Evolutionary conservation across 108 stramenopile species (phyloP).

Genomic region (Parietichytrium sp.): DNA sequence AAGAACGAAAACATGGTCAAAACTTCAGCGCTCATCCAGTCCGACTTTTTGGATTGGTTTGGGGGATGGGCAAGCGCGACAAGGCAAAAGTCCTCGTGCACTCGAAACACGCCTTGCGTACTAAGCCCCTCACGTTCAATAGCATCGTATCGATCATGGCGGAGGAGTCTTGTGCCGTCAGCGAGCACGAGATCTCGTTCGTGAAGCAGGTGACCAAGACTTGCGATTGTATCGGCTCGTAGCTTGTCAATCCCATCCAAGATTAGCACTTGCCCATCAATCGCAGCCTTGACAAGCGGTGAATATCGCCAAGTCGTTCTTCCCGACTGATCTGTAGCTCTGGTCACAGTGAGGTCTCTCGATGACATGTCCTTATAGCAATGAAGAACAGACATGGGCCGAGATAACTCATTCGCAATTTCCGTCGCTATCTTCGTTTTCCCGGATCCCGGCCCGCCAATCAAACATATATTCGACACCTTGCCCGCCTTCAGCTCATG

Average conservation of each 20-base stretch:
- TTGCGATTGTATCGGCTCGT: not conserved
- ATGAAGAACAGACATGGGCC: constrained; percentile 47
- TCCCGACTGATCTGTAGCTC: constrained; percentile 63
- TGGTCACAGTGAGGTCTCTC: constrained; percentile 71
- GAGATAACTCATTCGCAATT: not conserved
- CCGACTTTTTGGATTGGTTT: not conserved
- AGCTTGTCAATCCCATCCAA: constrained; percentile 74
- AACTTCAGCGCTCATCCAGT: constrained; percentile 34
- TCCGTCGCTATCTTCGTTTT: not conserved
- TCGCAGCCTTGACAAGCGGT: constrained; percentile 70
- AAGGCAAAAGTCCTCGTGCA: not conserved
- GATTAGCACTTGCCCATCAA: constrained; percentile 59
- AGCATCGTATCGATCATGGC: not conserved
- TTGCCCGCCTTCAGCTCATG: no score
- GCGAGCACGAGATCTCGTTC: not conserved
- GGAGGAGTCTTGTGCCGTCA: not conserved
- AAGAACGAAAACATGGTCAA: constrained; percentile 35
- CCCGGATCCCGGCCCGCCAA: not conserved
- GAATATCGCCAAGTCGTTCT: constrained; percentile 73
- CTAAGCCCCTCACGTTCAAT: not conserved
- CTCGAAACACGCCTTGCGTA: not conserved
- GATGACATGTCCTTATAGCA: constrained; percentile 72
- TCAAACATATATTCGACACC: not conserved
- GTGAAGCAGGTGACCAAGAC: constrained; percentile 5
- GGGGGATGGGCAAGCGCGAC: not conserved